phyloP scores from a whole-genome alignment of 1,284 basidiomycete species.

The Coniophora puteana region DNA sequence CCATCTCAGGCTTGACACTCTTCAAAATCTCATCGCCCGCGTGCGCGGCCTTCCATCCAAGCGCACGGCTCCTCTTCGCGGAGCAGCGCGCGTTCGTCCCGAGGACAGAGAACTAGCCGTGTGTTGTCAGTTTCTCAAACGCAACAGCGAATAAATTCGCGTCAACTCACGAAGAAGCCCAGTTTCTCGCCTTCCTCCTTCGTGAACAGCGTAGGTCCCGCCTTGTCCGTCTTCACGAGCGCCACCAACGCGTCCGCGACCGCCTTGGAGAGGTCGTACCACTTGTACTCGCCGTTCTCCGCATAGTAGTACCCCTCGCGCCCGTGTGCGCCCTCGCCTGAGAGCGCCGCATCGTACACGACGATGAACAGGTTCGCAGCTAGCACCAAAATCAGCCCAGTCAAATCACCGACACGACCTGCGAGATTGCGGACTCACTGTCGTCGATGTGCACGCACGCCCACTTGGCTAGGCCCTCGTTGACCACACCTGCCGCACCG shows the following conservation, averaged over 20 bases:
- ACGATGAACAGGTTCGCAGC: slow-evolving; percentile 38
- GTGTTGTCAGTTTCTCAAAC: background rate
- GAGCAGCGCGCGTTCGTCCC: slow-evolving; percentile 52
- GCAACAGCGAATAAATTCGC: slow-evolving; percentile 1
- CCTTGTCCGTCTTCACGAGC: slow-evolving; percentile 23
- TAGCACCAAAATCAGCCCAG: slow-evolving; percentile 17
- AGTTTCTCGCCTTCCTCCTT: slow-evolving; percentile 31
- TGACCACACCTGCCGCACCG: slow-evolving; percentile 22
- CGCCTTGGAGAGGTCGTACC: slow-evolving; percentile 26
- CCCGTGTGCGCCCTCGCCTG: slow-evolving; percentile 37
- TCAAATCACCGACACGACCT: no score
- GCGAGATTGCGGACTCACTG: no score
- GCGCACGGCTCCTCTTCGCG: slow-evolving; percentile 43
- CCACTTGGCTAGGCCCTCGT: slow-evolving; percentile 25
- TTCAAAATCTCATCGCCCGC: slow-evolving; percentile 42
- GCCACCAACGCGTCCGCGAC: slow-evolving; percentile 27
- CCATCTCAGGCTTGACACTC: slow-evolving; percentile 41
- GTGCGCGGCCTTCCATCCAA: slow-evolving; percentile 55
- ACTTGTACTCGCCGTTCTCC: slow-evolving; percentile 42
- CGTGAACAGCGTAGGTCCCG: slow-evolving; percentile 29
- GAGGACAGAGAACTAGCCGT: slow-evolving; percentile 37
- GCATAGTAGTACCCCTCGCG: slow-evolving; percentile 48
- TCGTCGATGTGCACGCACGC: slow-evolving; percentile 26
- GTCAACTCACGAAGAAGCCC: slow-evolving; percentile 27
- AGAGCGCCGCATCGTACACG: slow-evolving; percentile 37